Base-by-base conservation (phyloP, 345 rosid genomes). In the Linum trigynum region DNA sequence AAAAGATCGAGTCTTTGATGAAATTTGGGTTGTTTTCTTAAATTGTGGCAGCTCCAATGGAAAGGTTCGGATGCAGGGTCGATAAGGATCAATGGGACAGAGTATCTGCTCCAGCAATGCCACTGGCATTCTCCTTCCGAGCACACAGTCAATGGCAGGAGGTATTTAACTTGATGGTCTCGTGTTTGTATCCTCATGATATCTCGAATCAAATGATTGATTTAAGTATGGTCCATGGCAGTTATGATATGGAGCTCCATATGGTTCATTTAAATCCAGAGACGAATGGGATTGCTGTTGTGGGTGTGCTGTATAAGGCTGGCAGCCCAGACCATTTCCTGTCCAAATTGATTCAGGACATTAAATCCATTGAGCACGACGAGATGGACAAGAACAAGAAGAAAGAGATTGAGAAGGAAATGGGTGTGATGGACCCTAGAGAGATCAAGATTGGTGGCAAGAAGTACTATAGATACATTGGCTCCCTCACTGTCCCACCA, bases 51-150 rank as follows among this genome's bases (percentile, higher is more conserved):
- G 91, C 66, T 88, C 10, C 65, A 77, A 60, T 87, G 91, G 85
- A 75, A 71, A 43, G 64, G 74, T 4, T 2, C 65, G 61, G 55
- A 57, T 1, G 96, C 85, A 1, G 82, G 82, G 32, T 82, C 77
- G 57, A 72, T 88, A 37, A 38, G 51, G 67, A 69, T 86, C 2
- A 82, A 84, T 73, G 80, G 79, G 37, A 80, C 75, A 0, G 71
- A 66, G 35, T 91, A 75, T 71, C 51, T 74, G 50, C 96, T 91
- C 55, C 78, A 74, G 50, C 94, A 86, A 72, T 57, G 71, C 64
- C 97, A 91, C 62, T 91, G 97, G 96, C 91, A 88, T 69, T 73
- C 94, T 3, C 94, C 94, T 65, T 88, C 96, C 7, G 94, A 88
- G 79, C 94, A 88, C 23, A 75, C 87, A 50, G 67, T 91, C 72